These are phyloP conservation scores for Globisporangium nagaii DNA, from an alignment of 352 stramenopile genomes.

Conservation along the genomic window DNA sequence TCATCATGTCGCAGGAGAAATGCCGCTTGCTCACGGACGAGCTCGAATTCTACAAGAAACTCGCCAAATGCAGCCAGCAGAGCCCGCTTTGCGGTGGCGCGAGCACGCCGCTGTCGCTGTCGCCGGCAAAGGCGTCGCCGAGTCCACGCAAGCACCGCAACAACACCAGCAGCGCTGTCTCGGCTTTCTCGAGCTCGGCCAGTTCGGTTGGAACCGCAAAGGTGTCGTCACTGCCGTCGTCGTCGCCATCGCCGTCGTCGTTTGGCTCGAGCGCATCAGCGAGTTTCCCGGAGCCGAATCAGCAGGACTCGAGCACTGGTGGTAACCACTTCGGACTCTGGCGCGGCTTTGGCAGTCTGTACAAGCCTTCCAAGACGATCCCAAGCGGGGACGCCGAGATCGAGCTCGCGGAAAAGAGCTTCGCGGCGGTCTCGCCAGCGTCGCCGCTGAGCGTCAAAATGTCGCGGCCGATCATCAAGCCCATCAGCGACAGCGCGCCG, in stretches of 20 bases:
- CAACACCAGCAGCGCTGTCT: not conserved
- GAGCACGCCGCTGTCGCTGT: not conserved
- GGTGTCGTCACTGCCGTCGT: too few species aligned
- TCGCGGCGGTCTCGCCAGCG: not conserved
- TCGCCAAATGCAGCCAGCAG: slow-evolving; percentile 48
- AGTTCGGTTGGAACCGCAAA: not conserved
- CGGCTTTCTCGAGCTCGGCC: not conserved
- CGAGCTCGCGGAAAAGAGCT: slow-evolving; percentile 5
- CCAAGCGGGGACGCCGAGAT: not conserved
- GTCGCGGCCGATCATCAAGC: slow-evolving; percentile 10
- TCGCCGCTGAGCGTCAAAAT: slow-evolving; percentile 8
- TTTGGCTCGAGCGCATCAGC: not conserved
- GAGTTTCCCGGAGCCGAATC: slow-evolving; percentile 9
- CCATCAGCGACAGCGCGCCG: not conserved
- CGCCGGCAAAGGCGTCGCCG: slow-evolving; percentile 5
- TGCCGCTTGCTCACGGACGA: slow-evolving; percentile 69
- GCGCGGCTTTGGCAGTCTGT: slow-evolving; percentile 9
- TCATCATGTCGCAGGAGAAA: slow-evolving; percentile 79
- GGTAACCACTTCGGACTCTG: slow-evolving; percentile 9
- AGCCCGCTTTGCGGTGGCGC: slow-evolving; percentile 10
- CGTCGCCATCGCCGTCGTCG: not conserved
- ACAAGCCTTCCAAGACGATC: slow-evolving; percentile 2
- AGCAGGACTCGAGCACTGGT: not conserved
- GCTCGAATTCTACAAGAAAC: slow-evolving; percentile 81
- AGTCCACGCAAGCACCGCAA: slow-evolving; percentile 11